Evolutionary conservation across 164 flowering plant species (phyloP), one percentile per base, ranked within the genome.

Genomic region (Paratinospora sagittata): DNA sequence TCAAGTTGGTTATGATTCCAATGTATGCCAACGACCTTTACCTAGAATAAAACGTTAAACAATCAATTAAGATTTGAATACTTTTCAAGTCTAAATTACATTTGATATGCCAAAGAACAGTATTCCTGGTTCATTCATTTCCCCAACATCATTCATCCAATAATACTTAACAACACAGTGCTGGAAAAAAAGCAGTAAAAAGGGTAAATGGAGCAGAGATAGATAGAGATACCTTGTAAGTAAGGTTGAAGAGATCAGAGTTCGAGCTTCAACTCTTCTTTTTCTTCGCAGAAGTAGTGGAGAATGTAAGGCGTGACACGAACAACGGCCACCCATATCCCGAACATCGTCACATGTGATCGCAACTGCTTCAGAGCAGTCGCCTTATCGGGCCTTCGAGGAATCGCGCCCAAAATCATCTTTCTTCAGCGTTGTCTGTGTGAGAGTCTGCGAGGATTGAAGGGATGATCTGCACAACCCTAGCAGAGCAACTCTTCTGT

Each of bases 301-400:
- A 93, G 97, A 72, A 91, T n/a, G 75, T 91, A 91, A 13, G 98
- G 98, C 14, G 90, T 79, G 84, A 79, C 82, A 4, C 98, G 93
- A 71, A 93, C 72, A 7, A 79, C 88, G 23, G 76, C 88, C 39
- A 86, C 85, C 83, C 83, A 84, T 0, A 63, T 85, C 3, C 87
- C 93, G 80, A 93, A 88, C 79, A 85, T 72, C 10, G 87, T 81
- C 23, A 77, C 89, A 73, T 93, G 98, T 11, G 72, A 57, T 76
- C 80, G 74, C 14, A 93, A 85, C 89, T 93, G 90, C 86, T 83
- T 91, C 75, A 89, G 72, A 24, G 97, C 97, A 57, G 36, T 84
- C 6, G 80, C 89, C 77, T 89, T 93, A 84, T 93, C 95, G 16
- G 97, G 98, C 75, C 84, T 86, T 17, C 84, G 82, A 55, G 87